phyloP scores from a whole-genome alignment of 2,329 filamentous ascomycete genomes.

The Talaromyces sp. region DNA sequence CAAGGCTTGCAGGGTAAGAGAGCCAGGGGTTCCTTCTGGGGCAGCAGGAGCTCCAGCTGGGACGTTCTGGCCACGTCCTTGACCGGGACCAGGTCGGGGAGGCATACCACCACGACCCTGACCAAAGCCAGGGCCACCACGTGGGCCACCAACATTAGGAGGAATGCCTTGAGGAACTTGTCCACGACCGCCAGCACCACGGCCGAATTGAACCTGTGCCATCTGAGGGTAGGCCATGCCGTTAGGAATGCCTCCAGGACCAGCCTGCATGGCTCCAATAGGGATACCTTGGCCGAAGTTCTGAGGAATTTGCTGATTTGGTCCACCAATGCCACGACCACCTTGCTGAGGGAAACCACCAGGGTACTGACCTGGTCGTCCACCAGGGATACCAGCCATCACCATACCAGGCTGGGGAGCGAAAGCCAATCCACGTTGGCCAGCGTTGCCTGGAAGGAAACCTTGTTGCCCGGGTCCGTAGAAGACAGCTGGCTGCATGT shows the following conservation, averaged over 20 bases:
- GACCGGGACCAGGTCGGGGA: conserved; percentile 37
- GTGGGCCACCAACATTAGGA: conserved; percentile 37
- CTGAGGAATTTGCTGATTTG: conserved; percentile 78
- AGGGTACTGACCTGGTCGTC: conserved; percentile 81
- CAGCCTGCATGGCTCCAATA: conserved; percentile 51
- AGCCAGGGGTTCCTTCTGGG: conserved; percentile 31
- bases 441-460: conserved; percentile 51
- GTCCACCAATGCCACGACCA: conserved; percentile 70
- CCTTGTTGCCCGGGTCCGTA: conserved; percentile 67
- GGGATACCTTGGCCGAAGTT: conserved; percentile 71
- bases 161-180: conserved; percentile 47
- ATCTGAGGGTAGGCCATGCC: conserved; percentile 75
- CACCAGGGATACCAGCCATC: conserved; percentile 67
- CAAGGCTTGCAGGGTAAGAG: conserved; percentile 50
- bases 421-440: conserved; percentile 59
- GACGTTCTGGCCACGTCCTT: conserved; percentile 38
- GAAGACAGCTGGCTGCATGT: conserved; percentile 89
- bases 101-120: conserved; percentile 43
- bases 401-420: conserved; percentile 50
- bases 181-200: conserved; percentile 65
- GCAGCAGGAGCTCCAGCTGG: conserved; percentile 26
- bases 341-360: conserved; percentile 77
- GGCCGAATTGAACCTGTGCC: conserved; percentile 70
- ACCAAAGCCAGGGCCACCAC: conserved; percentile 43
- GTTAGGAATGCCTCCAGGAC: conserved; percentile 68